Base-by-base conservation (phyloP, 2,329 filamentous ascomycete species). In the Sphaerulina vaccinii region DNA sequence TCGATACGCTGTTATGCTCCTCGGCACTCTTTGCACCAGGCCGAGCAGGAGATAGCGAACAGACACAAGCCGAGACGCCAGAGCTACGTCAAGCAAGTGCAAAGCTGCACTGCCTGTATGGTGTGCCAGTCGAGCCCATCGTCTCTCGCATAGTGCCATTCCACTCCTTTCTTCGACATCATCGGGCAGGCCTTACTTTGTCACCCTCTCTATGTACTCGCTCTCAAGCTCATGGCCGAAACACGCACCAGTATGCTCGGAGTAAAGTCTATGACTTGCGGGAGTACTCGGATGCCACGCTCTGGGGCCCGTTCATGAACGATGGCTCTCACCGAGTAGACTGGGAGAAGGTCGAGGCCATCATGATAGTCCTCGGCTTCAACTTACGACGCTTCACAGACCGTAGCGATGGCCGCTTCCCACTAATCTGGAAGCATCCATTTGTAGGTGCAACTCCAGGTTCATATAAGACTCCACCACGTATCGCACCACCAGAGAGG, bases 271-370 rank as follows among this genome's bases (percentile, higher is more conserved):
- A 91, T 59, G 87, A 91, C 64, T 70, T 91, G 41, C 76, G 87
- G 1, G 78, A 85, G 58, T 88, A 89, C 67, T 86, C 80, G 0
- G 66, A 72, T 1, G 66, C 69, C 21, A 85, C 79, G 1, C 67
- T 75, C 29, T 91, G 87, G 87, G 88, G 88, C 0, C 88, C 88
- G 0, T 91, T 88, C 62, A 71, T 79, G 62, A 73, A 80, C 43
- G 86, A 90, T 62, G 81, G 79, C 1, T 77, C 74, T 2, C 77
- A 76, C 46, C 68, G 70, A 4, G 84, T 88, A 0, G 87, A 92
- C 68, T 92, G 88, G 88, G 86, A 91, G 68, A 88, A 87, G 71
- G 71, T 90, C 9, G 87, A 91, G 68, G 83, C 85, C 7, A 80
- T 90, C 48, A 81, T 90, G 75, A 73, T 90, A 3, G 81, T 86